Base-by-base conservation (phyloP, 352 stramenopile genomes). In the Phytophthora nicotianae region DNA sequence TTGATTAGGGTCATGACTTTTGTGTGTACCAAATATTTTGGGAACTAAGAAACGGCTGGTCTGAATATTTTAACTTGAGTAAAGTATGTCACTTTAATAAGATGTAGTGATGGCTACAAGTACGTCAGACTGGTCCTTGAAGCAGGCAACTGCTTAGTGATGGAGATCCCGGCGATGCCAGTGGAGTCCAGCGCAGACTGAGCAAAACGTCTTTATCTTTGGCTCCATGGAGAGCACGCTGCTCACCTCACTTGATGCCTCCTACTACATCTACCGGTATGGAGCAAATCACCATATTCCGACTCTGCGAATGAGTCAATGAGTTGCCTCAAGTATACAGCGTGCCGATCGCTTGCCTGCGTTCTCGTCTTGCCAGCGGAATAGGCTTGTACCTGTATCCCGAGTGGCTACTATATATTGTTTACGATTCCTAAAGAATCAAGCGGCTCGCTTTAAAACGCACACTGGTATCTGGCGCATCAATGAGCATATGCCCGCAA, bases 1-100 rank as follows among this genome's bases (percentile, higher is more conserved):
- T 38, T 38, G 32, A 38, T 29, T 16, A 17, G 42, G 26, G 42
- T 53, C 5, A 40, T 68, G 2, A 58, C 37, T 59, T 69, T 50
- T 46, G 56, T 23, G 1, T 21, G 27, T 38, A 29, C 45, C n/a
- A 43, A 54, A 4, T n/a, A 1, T 57, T 53, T 58, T 67, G 58
- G 11, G 51, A 37, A 7, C 1, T 17, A 10, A 11, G 13, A 43
- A 54, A 50, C 14, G 21, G 16, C n/a, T 52, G 38, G 6, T 68
- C 53, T 59, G 61, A 64, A 54, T 40, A 37, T 37, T 52, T 68
- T 53, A 32, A 35, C 52, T 63, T 53, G 26, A 3, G 32, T 47
- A 62, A 62, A 68, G 60, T 63, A 63, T 68, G 17, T 7, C 7
- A 7, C 26, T 29, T 7, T 29, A 29, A 29, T 4, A 7, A 10